Conservation (phyloP, 345 rosid genomes). For the Syzygium oleosum region DNA sequence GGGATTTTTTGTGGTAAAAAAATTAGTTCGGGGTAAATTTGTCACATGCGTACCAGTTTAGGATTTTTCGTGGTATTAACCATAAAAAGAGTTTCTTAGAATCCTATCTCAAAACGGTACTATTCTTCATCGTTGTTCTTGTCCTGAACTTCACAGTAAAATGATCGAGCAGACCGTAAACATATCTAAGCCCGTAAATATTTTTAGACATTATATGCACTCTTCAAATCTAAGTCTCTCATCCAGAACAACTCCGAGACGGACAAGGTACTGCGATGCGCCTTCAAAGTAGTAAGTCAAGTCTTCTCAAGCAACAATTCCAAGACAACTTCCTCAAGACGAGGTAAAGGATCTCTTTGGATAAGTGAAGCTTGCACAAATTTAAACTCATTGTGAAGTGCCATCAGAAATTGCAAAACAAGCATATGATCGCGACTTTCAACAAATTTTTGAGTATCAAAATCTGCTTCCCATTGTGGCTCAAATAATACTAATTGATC, state of each 20-base stretch:
- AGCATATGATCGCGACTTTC: not conserved
- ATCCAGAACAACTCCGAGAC: not conserved
- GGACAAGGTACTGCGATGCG: not conserved
- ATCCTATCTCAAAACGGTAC: not conserved
- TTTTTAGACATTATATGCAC: not conserved
- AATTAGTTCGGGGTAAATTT: no score
- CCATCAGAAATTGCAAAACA: not conserved
- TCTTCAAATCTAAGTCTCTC: not conserved
- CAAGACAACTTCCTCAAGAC: not conserved
- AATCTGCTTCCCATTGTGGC: not conserved
- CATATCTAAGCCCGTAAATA: not conserved
- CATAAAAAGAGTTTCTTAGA: not conserved
- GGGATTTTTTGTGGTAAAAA: no score
- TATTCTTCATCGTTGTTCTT: fast-evolving
- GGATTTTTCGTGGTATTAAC: no score
- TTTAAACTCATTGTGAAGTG: not conserved
- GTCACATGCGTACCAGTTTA: no score
- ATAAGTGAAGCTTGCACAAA: not conserved
- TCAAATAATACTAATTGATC: not conserved
- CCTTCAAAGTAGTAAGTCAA: not conserved
- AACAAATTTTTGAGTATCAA: not conserved
- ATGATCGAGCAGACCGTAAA: not conserved
- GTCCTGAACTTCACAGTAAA: not conserved
- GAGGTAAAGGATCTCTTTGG: not conserved
- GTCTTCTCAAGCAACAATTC: not conserved